Base-by-base conservation (phyloP, 495 filamentous ascomycete genomes). In the Annulohypoxylon maeteangense region DNA sequence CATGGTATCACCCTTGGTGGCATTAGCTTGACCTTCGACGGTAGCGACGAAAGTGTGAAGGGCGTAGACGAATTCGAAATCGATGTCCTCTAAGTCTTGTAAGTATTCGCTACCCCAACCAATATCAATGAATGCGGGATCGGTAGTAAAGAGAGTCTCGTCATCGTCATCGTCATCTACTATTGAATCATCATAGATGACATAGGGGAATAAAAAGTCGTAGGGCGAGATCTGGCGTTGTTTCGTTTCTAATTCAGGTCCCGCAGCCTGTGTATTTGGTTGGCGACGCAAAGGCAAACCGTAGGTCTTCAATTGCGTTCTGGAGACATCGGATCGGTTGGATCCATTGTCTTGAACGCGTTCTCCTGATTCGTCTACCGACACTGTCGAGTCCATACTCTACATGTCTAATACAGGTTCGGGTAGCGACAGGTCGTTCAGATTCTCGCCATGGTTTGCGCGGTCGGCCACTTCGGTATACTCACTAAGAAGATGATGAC, bases 61-160 rank as follows among this genome's bases (percentile, higher is more conserved):
- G 53, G 95, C 95, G 80, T 99, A 99, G 62, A 99, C 95, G 81
- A 98, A 97, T 74, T 98, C 95, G 80, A 99, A 98, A 86, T 99
- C 94, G 81, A 99, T 99, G 79, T 98, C 95, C 87, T 99, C 95
- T 93, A 79, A 71, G 77, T 87, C 84, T 83, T 84, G 89, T 93
- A 90, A 94, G 92, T 86, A 91, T 82, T 92, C 90, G 81, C 87
- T 87, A 71, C 87, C 88, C 90, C 89, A 90, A 51, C 89, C 89
- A 62, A 85, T 87, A 76, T 90, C 90, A 80, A 90, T 77, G 74
- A 87, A 89, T 78, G 85, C 85, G 57, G 81, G 68, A 77, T 90
- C 82, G 72, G 84, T 80, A 64, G 77, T 75, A 65, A 80, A 76
- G 79, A 83, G 81, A 81, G 86, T 82, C 85, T 87, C 84, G 74